These are phyloP conservation scores for Phytophthora citrophthora DNA, from an alignment of 352 stramenopile genomes.

Conservation along the genomic window DNA sequence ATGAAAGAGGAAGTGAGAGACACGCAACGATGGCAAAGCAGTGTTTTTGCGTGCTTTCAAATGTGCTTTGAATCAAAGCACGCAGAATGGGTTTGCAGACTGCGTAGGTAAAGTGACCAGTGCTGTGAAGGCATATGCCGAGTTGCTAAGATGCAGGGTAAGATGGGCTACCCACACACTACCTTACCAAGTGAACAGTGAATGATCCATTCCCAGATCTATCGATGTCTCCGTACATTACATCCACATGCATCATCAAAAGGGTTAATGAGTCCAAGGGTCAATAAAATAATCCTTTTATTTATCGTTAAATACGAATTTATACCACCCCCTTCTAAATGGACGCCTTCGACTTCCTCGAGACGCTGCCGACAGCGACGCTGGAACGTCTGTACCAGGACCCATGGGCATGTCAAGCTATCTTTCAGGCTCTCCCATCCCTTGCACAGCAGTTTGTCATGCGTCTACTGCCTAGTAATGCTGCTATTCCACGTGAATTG, in stretches of 20 bases:
- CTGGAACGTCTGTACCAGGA: conserved; percentile 85
- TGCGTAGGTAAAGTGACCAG: neutral
- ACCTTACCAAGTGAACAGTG: no score
- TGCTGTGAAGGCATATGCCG: neutral
- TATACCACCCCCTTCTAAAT: conserved; percentile 29
- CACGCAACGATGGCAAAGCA: neutral
- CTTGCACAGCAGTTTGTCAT: conserved; percentile 92
- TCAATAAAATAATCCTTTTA: no score
- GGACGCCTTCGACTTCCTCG: conserved; percentile 89
- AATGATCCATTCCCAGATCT: no score
- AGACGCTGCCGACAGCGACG: conserved; percentile 77
- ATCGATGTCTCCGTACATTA: no score
- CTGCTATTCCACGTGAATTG: conserved; percentile 47
- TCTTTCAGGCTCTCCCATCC: conserved; percentile 86
- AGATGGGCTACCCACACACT: neutral
- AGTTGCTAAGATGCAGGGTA: neutral
- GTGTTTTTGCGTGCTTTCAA: no score
- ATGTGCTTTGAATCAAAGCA: no score
- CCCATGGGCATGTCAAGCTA: conserved; percentile 89
- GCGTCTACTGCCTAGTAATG: conserved; percentile 78
- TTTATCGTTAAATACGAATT: no score
- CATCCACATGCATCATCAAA: no score
- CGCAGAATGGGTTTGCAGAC: no score
- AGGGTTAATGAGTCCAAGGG: no score
- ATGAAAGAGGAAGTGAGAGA: neutral